Evolutionary conservation across 1,139 yeast genomes (phyloP).

Genomic region (Debaryomyces coudertii): DNA sequence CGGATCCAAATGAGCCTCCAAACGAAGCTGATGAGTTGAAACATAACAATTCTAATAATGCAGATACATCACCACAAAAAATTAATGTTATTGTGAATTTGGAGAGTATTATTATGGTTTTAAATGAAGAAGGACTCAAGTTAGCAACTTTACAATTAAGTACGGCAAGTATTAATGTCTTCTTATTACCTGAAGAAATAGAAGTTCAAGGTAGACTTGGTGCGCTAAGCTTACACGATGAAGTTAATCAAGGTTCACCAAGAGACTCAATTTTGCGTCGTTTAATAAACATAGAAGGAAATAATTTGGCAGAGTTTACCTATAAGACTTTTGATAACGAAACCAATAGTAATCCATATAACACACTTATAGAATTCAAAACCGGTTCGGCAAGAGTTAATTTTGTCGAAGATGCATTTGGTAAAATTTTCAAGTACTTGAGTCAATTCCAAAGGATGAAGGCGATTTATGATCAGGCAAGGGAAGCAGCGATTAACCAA

Average conservation of each 20-base stretch:
- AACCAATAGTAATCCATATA: conserved; percentile 51
- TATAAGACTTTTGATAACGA: conserved; percentile 79
- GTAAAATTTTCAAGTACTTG: conserved; percentile 66
- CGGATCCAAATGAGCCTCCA: conserved; percentile 73
- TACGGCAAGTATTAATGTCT: conserved; percentile 68
- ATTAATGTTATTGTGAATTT: conserved; percentile 70
- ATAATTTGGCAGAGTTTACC: conserved; percentile 77
- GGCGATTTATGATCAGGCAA: conserved; percentile 79
- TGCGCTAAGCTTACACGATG: conserved; percentile 78
- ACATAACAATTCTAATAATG: conserved; percentile 53
- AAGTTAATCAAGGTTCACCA: conserved; percentile 64
- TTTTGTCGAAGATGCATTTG: conserved; percentile 80
- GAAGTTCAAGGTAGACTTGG: conserved; percentile 78
- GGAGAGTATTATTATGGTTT: conserved; percentile 72
- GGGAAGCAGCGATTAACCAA: conserved; percentile 76
- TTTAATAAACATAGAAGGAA: conserved; percentile 78
- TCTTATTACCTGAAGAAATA: conserved; percentile 76
- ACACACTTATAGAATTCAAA: conserved; percentile 63
- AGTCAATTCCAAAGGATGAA: conserved; percentile 85
- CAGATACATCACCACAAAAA: conserved; percentile 66
- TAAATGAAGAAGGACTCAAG: conserved; percentile 83
- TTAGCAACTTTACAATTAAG: conserved; percentile 79
- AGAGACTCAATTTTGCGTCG: conserved; percentile 63
- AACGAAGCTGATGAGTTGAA: conserved; percentile 69
- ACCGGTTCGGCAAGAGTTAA: conserved; percentile 77